Base-by-base conservation (phyloP, 371 early-diverging fungal species). In the Encephalitozoon hellem region DNA sequence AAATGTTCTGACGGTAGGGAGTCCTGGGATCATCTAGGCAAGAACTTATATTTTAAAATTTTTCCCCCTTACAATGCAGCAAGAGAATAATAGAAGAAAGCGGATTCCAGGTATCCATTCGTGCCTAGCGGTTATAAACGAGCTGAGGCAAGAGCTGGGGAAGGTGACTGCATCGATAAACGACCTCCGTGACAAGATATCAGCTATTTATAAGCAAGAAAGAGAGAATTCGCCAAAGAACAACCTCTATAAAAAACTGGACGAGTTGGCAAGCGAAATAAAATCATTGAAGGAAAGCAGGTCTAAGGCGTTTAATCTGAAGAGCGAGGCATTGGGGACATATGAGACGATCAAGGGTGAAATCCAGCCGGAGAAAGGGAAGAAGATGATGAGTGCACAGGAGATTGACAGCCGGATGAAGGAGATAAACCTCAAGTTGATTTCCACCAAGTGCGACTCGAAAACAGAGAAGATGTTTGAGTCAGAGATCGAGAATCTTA, bases 381-480 rank as follows among this genome's bases (percentile, higher is more conserved):
- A 54, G 21, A 47, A 45, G 26, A 41, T 63, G 41, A 67, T 55
- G 45, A 67, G 67, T 67, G 66, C 59, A 18, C 66, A 67, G 23
- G 64, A 80, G 11, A 71, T 82, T 26, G 79, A 82, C 9, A 45
- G 39, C 23, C 72, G 69, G 64, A 52, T 82, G 23, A 75, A 70
- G 53, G 69, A 79, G 30, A 66, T 82, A 39, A 69, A 82, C 32
- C n/a, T 72, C 0, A 55, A 76, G 23, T 45, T 82, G 67, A 69
- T 82, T 21, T 42, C 38, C 39, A 51, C 25, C n/a, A 66, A 67
- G n/a, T 34, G 30, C 15, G 39, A 47, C 32, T 25, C 52, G 5
- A 68, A 76, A 32, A 70, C 72, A n/a, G 80, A 80, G 34, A 82
- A 76, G 67, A 32, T 32, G 21, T 76, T 76, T 66, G 79, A 77